Conservation (phyloP, 768 basidiomycete genomes). For the Podaxis carcinomalis region DNA sequence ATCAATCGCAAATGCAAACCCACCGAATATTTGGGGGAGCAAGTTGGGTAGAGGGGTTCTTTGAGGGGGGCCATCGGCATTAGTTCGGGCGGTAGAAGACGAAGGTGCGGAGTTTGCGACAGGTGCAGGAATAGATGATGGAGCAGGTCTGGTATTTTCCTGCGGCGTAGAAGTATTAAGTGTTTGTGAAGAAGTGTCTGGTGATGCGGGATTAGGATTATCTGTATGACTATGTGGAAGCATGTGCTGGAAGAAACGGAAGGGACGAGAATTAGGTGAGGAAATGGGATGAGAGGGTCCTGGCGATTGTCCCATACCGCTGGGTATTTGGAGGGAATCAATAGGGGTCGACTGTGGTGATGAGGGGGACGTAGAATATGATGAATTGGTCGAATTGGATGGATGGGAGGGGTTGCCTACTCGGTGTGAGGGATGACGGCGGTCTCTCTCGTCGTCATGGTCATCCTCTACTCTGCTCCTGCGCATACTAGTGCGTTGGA, state of each 20-base stretch:
- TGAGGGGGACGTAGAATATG: conserved; percentile 11
- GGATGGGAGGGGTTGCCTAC: conserved; percentile 21
- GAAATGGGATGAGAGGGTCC: conserved; percentile 8
- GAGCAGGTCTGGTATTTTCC: not conserved
- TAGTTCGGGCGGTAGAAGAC: not conserved
- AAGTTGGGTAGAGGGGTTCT: not conserved
- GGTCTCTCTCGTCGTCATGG: conserved; percentile 55
- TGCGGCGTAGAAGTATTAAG: not conserved
- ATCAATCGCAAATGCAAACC: too few relatives aligned
- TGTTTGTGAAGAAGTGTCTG: not conserved
- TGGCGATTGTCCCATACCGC: conserved; percentile 5
- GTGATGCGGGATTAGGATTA: not conserved
- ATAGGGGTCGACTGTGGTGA: conserved; percentile 12
- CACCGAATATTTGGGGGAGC: too few relatives aligned
- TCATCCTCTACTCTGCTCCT: conserved; percentile 55
- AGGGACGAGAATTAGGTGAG: conserved; percentile 10
- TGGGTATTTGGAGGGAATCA: conserved; percentile 7
- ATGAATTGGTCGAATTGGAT: not conserved
- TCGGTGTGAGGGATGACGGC: conserved; percentile 63
- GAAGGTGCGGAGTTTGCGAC: not conserved
- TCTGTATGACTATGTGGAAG: conserved; percentile 4
- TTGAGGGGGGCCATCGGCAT: not conserved
- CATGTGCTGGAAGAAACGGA: conserved; percentile 18
- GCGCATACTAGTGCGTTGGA: conserved; percentile 34
- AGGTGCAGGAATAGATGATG: not conserved